Evolutionary conservation across 805 yeast genomes (phyloP).

Genomic region (Grigorovia transvaalensis): DNA sequence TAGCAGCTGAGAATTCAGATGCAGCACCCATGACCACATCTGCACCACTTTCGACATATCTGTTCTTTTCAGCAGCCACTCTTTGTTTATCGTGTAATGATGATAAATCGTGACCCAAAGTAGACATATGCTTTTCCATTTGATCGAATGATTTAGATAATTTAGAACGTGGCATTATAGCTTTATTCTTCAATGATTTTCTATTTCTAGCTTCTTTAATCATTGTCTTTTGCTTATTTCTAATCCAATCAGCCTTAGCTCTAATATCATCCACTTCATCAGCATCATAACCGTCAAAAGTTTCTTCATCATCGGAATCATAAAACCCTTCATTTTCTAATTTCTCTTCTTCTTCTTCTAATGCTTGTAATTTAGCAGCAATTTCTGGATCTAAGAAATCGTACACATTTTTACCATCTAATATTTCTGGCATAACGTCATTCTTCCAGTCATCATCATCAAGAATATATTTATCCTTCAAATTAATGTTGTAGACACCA

Average conservation of each 20-base stretch:
- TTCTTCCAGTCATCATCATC: slow-evolving; percentile 98
- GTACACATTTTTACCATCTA: slow-evolving; percentile 93
- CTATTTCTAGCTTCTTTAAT: slow-evolving; percentile 77
- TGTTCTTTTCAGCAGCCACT: slow-evolving; percentile 29
- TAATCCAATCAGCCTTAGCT: slow-evolving; percentile 90
- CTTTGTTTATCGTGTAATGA: slow-evolving; percentile 47
- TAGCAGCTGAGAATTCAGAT: slow-evolving; percentile 26
- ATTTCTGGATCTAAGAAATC: slow-evolving; percentile 97
- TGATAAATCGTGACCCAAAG: slow-evolving; percentile 78
- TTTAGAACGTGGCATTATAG: slow-evolving; percentile 86
- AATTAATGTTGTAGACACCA: slow-evolving; percentile 90
- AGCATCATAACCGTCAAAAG: slow-evolving; percentile 60
- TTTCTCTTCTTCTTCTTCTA: slow-evolving; percentile 95
- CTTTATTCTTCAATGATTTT: slow-evolving; percentile 77
- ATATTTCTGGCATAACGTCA: slow-evolving; percentile 92
- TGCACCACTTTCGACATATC: slow-evolving; percentile 51
- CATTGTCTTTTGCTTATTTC: slow-evolving; percentile 92
- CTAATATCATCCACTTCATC: slow-evolving; percentile 59
- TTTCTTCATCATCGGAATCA: slow-evolving; percentile 67
- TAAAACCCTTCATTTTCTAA: slow-evolving; percentile 92
- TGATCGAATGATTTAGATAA: slow-evolving; percentile 60
- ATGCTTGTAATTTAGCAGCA: slow-evolving; percentile 81
- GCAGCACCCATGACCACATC: slow-evolving; percentile 61
- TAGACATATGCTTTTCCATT: slow-evolving; percentile 83
- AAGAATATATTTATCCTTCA: slow-evolving; percentile 82